Conservation (phyloP, 2,329 filamentous ascomycete species). For the Domatiomyces catenatus region DNA sequence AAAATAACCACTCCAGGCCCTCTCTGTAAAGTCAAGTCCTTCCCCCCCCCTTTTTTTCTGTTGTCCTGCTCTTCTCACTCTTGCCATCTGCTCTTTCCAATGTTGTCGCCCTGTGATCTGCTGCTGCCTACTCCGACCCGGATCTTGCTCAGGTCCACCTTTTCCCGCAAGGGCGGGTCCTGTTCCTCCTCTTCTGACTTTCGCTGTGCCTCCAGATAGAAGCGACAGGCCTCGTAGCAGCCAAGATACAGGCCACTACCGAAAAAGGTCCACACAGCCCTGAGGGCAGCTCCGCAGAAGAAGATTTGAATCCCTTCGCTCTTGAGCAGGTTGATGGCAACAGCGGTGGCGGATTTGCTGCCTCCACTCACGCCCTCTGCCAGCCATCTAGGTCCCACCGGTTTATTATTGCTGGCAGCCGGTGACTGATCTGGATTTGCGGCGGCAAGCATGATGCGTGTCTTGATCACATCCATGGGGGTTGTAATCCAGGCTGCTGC, state of each 20-base stretch:
- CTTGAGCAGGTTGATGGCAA: constrained; percentile 49
- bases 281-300: constrained; percentile 56
- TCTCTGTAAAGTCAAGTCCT: no score
- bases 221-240: constrained; percentile 66
- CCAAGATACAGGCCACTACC: constrained; percentile 75
- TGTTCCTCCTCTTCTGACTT: constrained; percentile 12
- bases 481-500: constrained; percentile 70
- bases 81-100: constrained; percentile 19
- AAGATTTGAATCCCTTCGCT: constrained; percentile 57
- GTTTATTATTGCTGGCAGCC: constrained; percentile 6
- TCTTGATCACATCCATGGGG: constrained; percentile 80
- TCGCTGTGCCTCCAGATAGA: constrained; percentile 35
- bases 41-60: no score
- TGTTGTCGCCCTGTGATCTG: constrained; percentile 15
- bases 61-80: constrained; percentile 4
- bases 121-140: constrained; percentile 16
- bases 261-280: constrained; percentile 65
- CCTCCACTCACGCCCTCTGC: constrained; percentile 10
- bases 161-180: constrained; percentile 12
- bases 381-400: constrained; percentile 4
- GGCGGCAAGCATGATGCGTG: constrained; percentile 66
- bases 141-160: constrained; percentile 14
- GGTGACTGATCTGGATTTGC: constrained; percentile 5
- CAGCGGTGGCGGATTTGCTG: constrained; percentile 37
- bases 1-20: no score